Evolutionary conservation across 192 early-diverging fungal species (phyloP).

Genomic region (Gaertneriomyces sp.): DNA sequence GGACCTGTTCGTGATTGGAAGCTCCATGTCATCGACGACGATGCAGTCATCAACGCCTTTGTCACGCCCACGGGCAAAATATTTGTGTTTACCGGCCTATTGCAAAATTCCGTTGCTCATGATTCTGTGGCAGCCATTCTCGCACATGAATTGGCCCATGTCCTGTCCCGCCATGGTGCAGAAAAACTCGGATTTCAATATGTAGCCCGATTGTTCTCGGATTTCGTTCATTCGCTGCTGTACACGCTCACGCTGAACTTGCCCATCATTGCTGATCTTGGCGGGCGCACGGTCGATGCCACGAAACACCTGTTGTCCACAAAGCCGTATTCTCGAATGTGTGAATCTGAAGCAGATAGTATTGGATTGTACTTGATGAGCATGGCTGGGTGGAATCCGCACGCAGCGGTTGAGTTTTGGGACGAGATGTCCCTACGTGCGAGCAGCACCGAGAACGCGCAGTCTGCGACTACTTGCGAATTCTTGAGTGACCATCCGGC

Average conservation of each 20-base stretch:
- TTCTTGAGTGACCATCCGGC: slow-evolving; percentile 41
- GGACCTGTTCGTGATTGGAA: slow-evolving; percentile 38
- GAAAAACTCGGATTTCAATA: slow-evolving; percentile 36
- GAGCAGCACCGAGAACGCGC: neutral
- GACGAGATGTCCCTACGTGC: slow-evolving; percentile 1
- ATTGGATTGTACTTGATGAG: slow-evolving; percentile 47
- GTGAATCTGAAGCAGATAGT: slow-evolving; percentile 46
- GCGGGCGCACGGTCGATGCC: slow-evolving; percentile 30
- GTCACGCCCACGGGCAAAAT: slow-evolving; percentile 41
- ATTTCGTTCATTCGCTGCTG: slow-evolving; percentile 34
- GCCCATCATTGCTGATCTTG: slow-evolving; percentile 37
- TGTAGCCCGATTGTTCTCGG: slow-evolving; percentile 17
- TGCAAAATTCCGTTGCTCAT: slow-evolving; percentile 7
- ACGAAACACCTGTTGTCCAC: slow-evolving; percentile 31
- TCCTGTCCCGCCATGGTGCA: slow-evolving; percentile 33
- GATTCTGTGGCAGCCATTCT: slow-evolving; percentile 40
- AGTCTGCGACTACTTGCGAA: slow-evolving; percentile 13
- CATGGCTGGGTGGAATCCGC: slow-evolving; percentile 41
- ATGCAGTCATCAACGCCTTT: slow-evolving; percentile 39
- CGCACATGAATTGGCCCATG: slow-evolving; percentile 42
- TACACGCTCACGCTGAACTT: slow-evolving; percentile 42
- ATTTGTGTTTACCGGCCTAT: slow-evolving; percentile 44
- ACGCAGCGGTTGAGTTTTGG: slow-evolving; percentile 33
- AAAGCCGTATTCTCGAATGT: slow-evolving; percentile 43
- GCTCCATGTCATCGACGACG: slow-evolving; percentile 37